Conservation (phyloP, 148 eudicot species). For the Rhododendron ferrugineum region DNA sequence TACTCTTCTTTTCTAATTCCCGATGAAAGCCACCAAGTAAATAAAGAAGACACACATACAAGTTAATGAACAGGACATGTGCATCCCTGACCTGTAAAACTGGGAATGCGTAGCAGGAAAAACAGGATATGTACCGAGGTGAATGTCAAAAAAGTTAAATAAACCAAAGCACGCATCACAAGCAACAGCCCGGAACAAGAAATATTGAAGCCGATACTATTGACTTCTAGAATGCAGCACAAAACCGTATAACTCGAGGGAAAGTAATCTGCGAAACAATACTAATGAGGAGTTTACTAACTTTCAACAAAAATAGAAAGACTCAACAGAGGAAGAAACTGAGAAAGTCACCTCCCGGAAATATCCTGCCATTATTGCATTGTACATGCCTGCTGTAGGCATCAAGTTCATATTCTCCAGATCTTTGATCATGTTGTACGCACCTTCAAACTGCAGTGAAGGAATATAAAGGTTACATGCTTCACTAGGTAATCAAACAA, state of each 20-base stretch:
- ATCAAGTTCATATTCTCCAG: conserved; percentile 30
- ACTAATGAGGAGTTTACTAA: background rate
- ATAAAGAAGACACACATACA: background rate
- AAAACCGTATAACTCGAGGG: background rate
- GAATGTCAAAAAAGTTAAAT: background rate
- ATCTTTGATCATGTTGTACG: conserved; percentile 59
- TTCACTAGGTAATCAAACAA: background rate
- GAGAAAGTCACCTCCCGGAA: conserved; percentile 62
- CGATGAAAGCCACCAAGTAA: background rate
- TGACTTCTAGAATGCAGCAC: conserved; percentile 9
- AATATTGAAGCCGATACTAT: background rate
- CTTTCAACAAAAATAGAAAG: background rate
- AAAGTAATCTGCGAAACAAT: background rate
- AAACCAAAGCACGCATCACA: background rate
- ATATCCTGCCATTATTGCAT: conserved; percentile 68
- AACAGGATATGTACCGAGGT: background rate
- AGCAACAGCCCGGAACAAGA: background rate
- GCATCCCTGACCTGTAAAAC: background rate
- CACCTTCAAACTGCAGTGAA: conserved; percentile 61
- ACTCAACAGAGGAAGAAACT: background rate
- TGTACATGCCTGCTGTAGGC: conserved; percentile 65
- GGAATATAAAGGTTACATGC: background rate
- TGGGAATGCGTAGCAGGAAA: background rate
- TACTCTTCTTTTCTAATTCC: background rate
- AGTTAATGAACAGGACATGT: background rate